These are phyloP conservation scores for Backusella liffmaniae DNA, from an alignment of 192 early-diverging fungal species.

Conservation along the genomic window DNA sequence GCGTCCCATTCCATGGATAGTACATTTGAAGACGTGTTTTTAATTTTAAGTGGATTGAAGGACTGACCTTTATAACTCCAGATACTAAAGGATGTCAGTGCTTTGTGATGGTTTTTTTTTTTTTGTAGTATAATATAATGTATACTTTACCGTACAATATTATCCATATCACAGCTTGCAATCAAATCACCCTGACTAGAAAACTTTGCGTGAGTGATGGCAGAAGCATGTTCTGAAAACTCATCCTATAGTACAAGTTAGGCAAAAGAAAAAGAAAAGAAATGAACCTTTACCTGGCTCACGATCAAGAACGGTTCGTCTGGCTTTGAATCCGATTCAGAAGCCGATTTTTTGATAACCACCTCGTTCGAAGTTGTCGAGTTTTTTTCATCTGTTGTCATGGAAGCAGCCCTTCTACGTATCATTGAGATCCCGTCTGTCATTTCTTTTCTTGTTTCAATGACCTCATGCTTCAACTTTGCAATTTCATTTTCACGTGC, in stretches of 20 bases:
- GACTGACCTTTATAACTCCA: slow-evolving; percentile 44
- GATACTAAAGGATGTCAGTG: slow-evolving; percentile 11
- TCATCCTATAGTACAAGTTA: slow-evolving; percentile 39
- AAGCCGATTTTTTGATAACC: neutral
- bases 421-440: slow-evolving; percentile 36
- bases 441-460: slow-evolving; percentile 35
- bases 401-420: slow-evolving; percentile 31
- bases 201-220: slow-evolving; percentile 54
- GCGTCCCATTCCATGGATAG: slow-evolving; percentile 46
- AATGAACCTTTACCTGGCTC: slow-evolving; percentile 24
- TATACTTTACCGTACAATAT: slow-evolving; percentile 50
- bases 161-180: slow-evolving; percentile 62
- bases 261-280: no score
- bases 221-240: slow-evolving; percentile 58
- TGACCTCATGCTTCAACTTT: slow-evolving; percentile 33
- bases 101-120: no score
- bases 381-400: neutral
- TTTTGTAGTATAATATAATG: neutral
- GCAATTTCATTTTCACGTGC: slow-evolving; percentile 34
- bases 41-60: slow-evolving; percentile 32
- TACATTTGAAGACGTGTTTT: slow-evolving; percentile 38
- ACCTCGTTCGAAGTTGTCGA: neutral
- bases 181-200: slow-evolving; percentile 56
- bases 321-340: neutral
- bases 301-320: slow-evolving; percentile 38